These are phyloP conservation scores for Coemansia sp. DNA, from an alignment of 192 early-diverging fungal genomes.

Conservation along the genomic window DNA sequence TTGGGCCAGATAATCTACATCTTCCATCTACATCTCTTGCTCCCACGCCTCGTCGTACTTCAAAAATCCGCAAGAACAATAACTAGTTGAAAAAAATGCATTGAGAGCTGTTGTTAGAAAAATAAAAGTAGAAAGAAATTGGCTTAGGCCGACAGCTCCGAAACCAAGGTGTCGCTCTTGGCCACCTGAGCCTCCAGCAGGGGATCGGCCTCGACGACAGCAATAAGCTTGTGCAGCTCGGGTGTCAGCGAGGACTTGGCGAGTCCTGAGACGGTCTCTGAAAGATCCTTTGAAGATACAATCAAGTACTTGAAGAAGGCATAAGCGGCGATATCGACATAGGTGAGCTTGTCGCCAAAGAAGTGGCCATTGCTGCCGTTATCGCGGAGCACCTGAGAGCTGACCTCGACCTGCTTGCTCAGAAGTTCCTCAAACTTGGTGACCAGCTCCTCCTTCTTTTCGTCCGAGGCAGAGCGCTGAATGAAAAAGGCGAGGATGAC, in stretches of 20 bases:
- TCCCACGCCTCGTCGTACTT: background rate
- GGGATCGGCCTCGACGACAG: constrained; percentile 22
- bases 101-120: background rate
- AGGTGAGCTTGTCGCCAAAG: constrained; percentile 42
- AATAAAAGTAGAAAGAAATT: background rate
- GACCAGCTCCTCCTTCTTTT: constrained; percentile 18
- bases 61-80: background rate
- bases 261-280: background rate
- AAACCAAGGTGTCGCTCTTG: background rate
- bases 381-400: constrained; percentile 34
- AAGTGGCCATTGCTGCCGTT: constrained; percentile 60
- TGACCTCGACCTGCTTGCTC: constrained; percentile 33
- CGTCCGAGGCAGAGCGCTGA: background rate
- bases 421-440: constrained; percentile 9
- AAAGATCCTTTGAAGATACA: background rate
- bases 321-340: constrained; percentile 41
- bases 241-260: constrained; percentile 15
- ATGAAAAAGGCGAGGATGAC: background rate
- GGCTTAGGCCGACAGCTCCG: background rate
- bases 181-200: background rate
- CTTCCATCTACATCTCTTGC: background rate
- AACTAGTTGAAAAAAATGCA: background rate
- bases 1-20: too few relatives aligned
- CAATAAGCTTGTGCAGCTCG: constrained; percentile 12
- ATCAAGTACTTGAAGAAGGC: constrained; percentile 22